Conservation (phyloP, 2,329 filamentous ascomycete species). For the Pestalotiopsis sp. region DNA sequence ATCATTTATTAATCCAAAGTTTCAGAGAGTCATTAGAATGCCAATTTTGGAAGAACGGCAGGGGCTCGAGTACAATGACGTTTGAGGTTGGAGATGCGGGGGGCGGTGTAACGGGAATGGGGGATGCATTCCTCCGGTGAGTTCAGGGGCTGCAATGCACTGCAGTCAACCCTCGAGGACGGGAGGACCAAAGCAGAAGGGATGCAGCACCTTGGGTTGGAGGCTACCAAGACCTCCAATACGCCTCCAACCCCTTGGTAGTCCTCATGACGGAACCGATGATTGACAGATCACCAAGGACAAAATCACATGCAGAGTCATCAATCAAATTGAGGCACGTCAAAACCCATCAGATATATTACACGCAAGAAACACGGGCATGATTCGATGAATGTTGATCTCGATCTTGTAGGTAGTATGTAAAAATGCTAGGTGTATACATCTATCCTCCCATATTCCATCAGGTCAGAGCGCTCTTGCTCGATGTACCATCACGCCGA, state of each 20-base stretch:
- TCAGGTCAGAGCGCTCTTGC: constrained; percentile 8
- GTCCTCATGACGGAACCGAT: neutral
- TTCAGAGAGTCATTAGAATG: neutral
- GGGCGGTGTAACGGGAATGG: neutral
- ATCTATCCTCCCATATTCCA: neutral
- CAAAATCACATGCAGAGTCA: neutral
- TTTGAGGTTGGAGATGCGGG: neutral
- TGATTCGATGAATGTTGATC: neutral
- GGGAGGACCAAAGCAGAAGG: neutral
- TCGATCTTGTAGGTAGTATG: neutral
- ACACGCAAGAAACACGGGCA: neutral
- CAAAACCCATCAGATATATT: neutral
- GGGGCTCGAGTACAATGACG: neutral
- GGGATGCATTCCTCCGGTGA: neutral
- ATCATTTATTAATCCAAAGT: neutral
- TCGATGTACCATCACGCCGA: constrained; percentile 8
- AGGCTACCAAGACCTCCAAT: too few species aligned
- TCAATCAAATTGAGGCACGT: neutral
- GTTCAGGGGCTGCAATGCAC: neutral
- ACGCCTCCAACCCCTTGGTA: too few species aligned
- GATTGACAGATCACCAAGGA: neutral
- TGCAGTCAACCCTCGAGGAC: neutral
- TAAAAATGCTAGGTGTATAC: constrained; percentile 1
- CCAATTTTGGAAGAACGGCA: neutral
- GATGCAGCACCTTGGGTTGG: too few species aligned